phyloP scores from a whole-genome alignment of 495 filamentous ascomycete species.

The Astrothelium subdiscretum region DNA sequence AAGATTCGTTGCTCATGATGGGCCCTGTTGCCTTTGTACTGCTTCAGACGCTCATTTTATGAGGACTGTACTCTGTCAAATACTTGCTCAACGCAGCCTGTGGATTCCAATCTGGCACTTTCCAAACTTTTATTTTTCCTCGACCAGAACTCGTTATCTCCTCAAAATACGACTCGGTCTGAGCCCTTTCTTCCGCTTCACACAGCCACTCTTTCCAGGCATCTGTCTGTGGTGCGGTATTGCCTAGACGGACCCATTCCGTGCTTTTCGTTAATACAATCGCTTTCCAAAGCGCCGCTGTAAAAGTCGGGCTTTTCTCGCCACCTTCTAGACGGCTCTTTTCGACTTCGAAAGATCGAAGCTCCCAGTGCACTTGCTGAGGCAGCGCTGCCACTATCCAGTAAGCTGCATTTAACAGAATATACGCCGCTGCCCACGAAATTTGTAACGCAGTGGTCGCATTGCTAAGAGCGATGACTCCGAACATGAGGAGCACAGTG shows the following conservation, averaged over 20 bases:
- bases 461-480: conserved; percentile 36
- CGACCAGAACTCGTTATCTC: not conserved
- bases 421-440: conserved; percentile 32
- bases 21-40: not conserved
- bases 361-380: conserved; percentile 30
- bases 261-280: conserved; percentile 30
- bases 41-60: not conserved
- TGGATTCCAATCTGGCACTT: not conserved
- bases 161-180: not conserved
- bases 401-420: conserved; percentile 34
- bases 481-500: conserved; percentile 37
- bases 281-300: conserved; percentile 34
- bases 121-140: not conserved
- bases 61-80: not conserved
- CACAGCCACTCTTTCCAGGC: conserved; percentile 32
- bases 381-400: conserved; percentile 38
- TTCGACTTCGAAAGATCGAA: conserved; percentile 26
- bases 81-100: not conserved
- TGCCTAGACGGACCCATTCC: conserved; percentile 26
- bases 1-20: not conserved
- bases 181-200: conserved; percentile 15
- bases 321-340: conserved; percentile 21
- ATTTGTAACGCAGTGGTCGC: conserved; percentile 30
- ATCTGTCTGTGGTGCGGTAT: conserved; percentile 28
- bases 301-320: conserved; percentile 25